Evolutionary conservation across 78 protist species (phyloP).

Genomic region (Dictyostelium firmibasis): DNA sequence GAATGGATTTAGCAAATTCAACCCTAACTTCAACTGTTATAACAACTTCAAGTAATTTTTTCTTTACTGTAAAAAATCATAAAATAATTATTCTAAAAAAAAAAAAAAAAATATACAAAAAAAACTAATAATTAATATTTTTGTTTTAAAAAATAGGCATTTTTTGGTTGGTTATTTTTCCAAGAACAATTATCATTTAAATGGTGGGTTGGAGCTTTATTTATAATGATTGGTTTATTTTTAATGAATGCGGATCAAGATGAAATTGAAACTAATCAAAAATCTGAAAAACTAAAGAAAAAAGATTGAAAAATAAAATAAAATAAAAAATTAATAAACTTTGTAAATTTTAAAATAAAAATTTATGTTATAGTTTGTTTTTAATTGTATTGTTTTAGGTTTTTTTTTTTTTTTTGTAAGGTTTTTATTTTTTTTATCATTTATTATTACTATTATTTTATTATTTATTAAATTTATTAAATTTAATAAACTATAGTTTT

Average conservation of each 20-base stretch:
- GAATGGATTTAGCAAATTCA: conserved; percentile 59
- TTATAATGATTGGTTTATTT: conserved; percentile 51
- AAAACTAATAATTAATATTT: neutral
- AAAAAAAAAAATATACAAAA: neutral
- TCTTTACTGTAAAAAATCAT: conserved; percentile 42
- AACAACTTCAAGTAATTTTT: conserved; percentile 65
- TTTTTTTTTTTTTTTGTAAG: neutral
- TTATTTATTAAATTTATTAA: neutral
- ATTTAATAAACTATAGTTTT: conserved; percentile 74
- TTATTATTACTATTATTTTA: neutral
- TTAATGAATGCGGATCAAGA: conserved; percentile 54
- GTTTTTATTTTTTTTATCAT: neutral
- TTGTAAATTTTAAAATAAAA: neutral
- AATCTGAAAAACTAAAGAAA: neutral
- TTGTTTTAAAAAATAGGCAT: conserved; percentile 18
- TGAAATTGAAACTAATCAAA: neutral
- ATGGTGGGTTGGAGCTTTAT: conserved; percentile 70
- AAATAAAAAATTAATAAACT: neutral
- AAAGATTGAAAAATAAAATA: neutral
- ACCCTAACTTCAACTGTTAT: conserved; percentile 50
- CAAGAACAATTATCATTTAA: conserved; percentile 1
- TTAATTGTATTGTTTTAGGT: neutral
- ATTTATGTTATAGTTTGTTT: neutral
- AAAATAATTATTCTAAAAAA: neutral
- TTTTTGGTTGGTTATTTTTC: conserved; percentile 76